Evolutionary conservation across 495 filamentous ascomycete species (phyloP), one percentile per base, ranked within the genome.

Genomic region (Penicillium psychrofluorescens): DNA sequence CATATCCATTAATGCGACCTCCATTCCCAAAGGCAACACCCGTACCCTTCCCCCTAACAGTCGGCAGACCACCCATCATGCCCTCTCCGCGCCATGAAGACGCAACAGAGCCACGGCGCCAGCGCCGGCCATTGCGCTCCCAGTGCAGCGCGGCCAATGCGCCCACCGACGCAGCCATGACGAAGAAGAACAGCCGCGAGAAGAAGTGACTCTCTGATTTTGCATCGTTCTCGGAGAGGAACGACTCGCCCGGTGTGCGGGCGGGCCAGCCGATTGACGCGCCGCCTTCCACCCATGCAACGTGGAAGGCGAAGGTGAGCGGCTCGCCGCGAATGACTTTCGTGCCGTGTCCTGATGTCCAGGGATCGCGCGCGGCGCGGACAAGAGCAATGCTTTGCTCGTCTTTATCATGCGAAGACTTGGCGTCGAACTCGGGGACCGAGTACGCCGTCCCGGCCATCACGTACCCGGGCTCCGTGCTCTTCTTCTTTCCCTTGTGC

Each of bases 361-460:
- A 72, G n/a, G 69, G 69, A 9, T 71, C 62, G 11, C 61, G 56
- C 29, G 69, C 69, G 8, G 55, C 65, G 44, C 64, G 63, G 10
- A 59, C 53, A 41, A 72, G 54, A 11, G 61, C 63, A 11, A 61
- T 56, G n/a, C 54, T 53, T 27, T 60, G 51, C 41, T 64, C 56
- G 36, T 67, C 61, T 7, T 50, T 50, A 56, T 68, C 40, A 7
- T 30, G 42, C 2, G 50, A 33, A 0, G 61, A 22, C 22, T 22
- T 44, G 8, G 53, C 40, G 37, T 79, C 79, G 16, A 87, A 79
- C 16, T 86, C 81, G 9, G 86, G 86, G 6, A 85, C 81, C 31
- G 79, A 85, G 63, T 98, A 98, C 7, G 90, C 92, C 5, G 86
- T 83, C 13, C 84, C 89, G 16, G 87, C 89, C 34, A 98, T 77